These are phyloP conservation scores for Ophiostoma sp. DNA, from an alignment of 2,329 filamentous ascomycete genomes.

Conservation along the genomic window DNA sequence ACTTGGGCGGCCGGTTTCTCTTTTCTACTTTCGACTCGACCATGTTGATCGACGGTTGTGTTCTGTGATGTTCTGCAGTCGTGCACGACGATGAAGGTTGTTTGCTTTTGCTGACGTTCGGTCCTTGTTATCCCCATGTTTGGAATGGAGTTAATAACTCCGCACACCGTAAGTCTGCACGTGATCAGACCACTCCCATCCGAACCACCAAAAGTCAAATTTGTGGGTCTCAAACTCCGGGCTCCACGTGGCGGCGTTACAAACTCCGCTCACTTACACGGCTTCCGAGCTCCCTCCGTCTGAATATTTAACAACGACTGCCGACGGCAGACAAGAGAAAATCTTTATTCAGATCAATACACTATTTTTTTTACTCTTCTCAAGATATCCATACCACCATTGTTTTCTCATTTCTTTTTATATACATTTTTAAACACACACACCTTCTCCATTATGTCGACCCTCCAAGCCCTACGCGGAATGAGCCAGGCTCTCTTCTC, in stretches of 20 bases:
- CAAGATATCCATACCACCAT: background rate
- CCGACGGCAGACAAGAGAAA: background rate
- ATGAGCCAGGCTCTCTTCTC: conserved; percentile 7
- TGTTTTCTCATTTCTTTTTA: background rate
- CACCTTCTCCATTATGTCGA: background rate
- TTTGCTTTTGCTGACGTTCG: background rate
- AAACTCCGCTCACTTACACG: conserved; percentile 14
- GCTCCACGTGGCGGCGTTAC: background rate
- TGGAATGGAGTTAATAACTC: conserved; percentile 25
- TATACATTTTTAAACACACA: background rate
- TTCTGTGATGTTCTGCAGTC: background rate
- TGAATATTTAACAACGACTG: background rate
- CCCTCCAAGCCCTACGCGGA: background rate
- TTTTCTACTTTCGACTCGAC: conserved; percentile 35
- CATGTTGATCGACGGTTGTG: background rate
- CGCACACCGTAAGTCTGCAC: background rate
- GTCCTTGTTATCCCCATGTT: background rate
- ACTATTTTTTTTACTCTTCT: background rate
- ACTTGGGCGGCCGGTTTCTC: conserved; percentile 39
- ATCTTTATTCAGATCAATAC: background rate
- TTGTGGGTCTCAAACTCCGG: background rate
- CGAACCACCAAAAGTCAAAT: background rate
- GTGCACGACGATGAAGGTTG: background rate
- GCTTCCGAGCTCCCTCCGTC: background rate
- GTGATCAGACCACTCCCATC: background rate